Percentiles rank a stretch among this genome's conserved stretches.
Evolutionary conservation across 345 rosid genomes (phyloP).

Genomic region (Erucastrum elatum): DNA sequence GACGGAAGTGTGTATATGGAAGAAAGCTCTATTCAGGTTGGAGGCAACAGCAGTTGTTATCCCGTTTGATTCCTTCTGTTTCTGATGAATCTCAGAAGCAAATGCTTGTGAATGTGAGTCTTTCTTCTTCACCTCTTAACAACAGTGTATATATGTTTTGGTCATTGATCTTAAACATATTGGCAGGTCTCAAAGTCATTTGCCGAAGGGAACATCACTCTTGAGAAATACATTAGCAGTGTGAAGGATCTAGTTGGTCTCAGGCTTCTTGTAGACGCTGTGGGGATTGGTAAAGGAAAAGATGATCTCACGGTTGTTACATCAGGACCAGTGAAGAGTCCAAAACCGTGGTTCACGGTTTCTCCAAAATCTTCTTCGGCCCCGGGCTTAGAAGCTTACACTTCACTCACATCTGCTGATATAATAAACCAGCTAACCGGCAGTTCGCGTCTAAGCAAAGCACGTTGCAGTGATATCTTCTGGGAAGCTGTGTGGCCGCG

Average conservation of each 20-base stretch:
- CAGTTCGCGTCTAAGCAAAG: constrained; percentile 65
- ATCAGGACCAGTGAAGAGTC: constrained; percentile 44
- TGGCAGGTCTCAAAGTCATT: constrained; percentile 61
- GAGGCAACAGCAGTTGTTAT: constrained; percentile 66
- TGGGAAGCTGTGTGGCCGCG: constrained; percentile 94
- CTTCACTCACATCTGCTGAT: constrained; percentile 54
- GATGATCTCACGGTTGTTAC: constrained; percentile 60
- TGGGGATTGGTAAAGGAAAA: constrained; percentile 70
- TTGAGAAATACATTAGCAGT: constrained; percentile 47
- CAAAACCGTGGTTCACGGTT: constrained; percentile 45
- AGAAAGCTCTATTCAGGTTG: constrained; percentile 64
- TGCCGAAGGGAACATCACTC: constrained; percentile 52
- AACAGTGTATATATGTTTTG: not conserved
- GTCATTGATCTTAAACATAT: constrained; percentile 28
- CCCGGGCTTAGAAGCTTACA: constrained; percentile 39
- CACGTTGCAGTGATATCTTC: constrained; percentile 67
- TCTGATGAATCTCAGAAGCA: constrained; percentile 42
- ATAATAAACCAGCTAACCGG: constrained; percentile 60
- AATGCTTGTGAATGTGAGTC: constrained; percentile 39
- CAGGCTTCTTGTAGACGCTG: constrained; percentile 56
- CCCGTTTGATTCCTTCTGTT: constrained; percentile 60
- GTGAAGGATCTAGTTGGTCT: constrained; percentile 56
- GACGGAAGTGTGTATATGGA: constrained; percentile 50
- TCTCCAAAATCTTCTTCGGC: constrained; percentile 30
- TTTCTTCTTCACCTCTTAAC: constrained; percentile 24